phyloP scores from a whole-genome alignment of 2,329 filamentous ascomycete species.

The Amylocarpus encephaloides region DNA sequence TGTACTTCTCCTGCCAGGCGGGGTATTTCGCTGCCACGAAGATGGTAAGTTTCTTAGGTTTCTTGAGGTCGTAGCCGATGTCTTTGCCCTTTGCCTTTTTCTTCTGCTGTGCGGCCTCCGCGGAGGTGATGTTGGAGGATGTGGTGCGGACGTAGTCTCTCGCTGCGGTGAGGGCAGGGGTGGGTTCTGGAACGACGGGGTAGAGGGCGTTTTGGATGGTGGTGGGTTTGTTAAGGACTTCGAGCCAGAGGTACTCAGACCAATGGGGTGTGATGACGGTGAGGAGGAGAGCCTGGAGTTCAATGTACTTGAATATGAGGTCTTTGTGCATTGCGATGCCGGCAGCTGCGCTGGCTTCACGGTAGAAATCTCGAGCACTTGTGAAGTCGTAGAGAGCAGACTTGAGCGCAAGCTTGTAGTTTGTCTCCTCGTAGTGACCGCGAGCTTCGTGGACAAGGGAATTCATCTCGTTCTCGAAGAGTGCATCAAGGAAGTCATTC shows the following conservation, averaged over 20 bases:
- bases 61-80: conserved; percentile 77
- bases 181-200: conserved; percentile 61
- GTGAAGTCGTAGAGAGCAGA: conserved; percentile 84
- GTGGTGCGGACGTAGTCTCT: conserved; percentile 69
- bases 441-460: conserved; percentile 70
- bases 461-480: conserved; percentile 94
- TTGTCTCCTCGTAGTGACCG: conserved; percentile 70
- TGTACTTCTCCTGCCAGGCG: conserved; percentile 85
- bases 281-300: conserved; percentile 78
- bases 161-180: conserved; percentile 66
- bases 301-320: conserved; percentile 71
- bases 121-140: conserved; percentile 76
- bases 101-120: conserved; percentile 77
- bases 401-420: conserved; percentile 84
- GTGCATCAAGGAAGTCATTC: conserved; percentile 73
- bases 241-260: conserved; percentile 89
- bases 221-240: conserved; percentile 70
- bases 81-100: conserved; percentile 91
- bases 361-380: conserved; percentile 83
- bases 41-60: conserved; percentile 86
- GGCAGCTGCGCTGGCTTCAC: conserved; percentile 69
- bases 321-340: conserved; percentile 83
- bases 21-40: conserved; percentile 77
- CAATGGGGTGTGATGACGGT: conserved; percentile 87
- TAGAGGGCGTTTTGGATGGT: conserved; percentile 76